Base-by-base conservation (phyloP, 1,284 basidiomycete species). In the Microbotryum violaceum region DNA sequence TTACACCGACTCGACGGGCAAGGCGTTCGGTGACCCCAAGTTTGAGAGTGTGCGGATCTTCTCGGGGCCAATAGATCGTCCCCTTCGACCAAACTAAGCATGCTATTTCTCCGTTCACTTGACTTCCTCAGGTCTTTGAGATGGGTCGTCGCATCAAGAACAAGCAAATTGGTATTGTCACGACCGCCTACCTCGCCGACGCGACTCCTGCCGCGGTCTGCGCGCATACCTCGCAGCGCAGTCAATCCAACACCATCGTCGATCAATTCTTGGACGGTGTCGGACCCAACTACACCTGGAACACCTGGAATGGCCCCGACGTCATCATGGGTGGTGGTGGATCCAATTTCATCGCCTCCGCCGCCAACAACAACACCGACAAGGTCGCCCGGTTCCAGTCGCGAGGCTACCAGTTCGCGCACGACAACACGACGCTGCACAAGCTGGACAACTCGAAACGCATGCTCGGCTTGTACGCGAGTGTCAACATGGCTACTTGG, bases 161-260 rank as follows among this genome's bases (percentile, higher is more conserved):
- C 61, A 73, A 74, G 37, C 73, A 76, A 68, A 71, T 78, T 61
- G 77, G 78, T 8, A 74, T 77, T 58, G 77, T 78, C 46, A 74
- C 75, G 57, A 77, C 76, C 56, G 78, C 77, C 2, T 64, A 73
- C 72, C 72, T 77, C 45, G 76, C 76, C 49, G 77, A 78, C 57
- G 77, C 77, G 3, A 78, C 76, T 12, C 77, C 76, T 10, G 77
- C 77, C 1, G 75, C 76, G 0, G 71, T 75, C 27, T 68, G 62
- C 58, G 66, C 75, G 16, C 75, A 77, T 69, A 77, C 76, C 12
- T 69, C 71, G 46, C 71, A 74, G 57, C 72, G 76, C 42, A 62
- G 63, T 9, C 70, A 74, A 63, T 76, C 74, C 70, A 65, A 66
- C 27, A 60, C 73, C 33, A 72, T 78, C 68, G 73, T 77, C 56